phyloP scores from a whole-genome alignment of 116 monocot species.

The Posidonia oceanica region DNA sequence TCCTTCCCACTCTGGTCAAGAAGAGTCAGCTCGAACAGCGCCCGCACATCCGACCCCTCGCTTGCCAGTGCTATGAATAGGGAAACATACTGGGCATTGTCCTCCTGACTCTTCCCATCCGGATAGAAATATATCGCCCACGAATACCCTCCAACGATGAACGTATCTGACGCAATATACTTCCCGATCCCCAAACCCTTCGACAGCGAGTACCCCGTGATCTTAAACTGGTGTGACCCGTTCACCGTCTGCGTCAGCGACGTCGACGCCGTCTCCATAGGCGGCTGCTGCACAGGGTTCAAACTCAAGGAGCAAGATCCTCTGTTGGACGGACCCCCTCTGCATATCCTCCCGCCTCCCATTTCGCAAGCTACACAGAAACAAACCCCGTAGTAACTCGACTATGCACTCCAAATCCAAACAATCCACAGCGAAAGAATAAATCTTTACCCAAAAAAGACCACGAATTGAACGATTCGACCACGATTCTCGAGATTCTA shows the following conservation, averaged over 20 bases:
- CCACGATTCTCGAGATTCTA: background rate
- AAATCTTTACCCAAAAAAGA: too few relatives aligned
- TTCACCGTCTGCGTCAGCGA: constrained; percentile 30
- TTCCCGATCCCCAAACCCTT: constrained; percentile 36
- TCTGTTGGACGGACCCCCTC: constrained; percentile 5
- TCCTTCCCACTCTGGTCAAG: constrained; percentile 27
- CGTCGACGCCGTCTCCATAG: constrained; percentile 22
- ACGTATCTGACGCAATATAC: constrained; percentile 18
- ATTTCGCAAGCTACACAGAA: background rate
- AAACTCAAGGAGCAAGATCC: constrained; percentile 4
- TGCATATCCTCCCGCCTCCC: constrained; percentile 8
- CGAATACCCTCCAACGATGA: constrained; percentile 23
- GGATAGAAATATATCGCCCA: constrained; percentile 27
- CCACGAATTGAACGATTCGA: too few relatives aligned
- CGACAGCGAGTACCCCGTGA: constrained; percentile 30
- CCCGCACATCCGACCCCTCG: constrained; percentile 23
- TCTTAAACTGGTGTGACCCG: constrained; percentile 42
- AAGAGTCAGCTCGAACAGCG: constrained; percentile 22
- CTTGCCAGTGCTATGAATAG: constrained; percentile 25
- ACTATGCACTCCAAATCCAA: too few relatives aligned
- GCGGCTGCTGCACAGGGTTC: constrained; percentile 3
- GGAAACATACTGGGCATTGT: constrained; percentile 20
- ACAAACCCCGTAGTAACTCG: too few relatives aligned
- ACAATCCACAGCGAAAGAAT: too few relatives aligned
- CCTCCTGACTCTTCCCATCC: constrained; percentile 23